Evolutionary conservation across 305 asterid species (phyloP), one percentile per base, ranked within the genome.

Genomic region (Fraxinus baroniana): DNA sequence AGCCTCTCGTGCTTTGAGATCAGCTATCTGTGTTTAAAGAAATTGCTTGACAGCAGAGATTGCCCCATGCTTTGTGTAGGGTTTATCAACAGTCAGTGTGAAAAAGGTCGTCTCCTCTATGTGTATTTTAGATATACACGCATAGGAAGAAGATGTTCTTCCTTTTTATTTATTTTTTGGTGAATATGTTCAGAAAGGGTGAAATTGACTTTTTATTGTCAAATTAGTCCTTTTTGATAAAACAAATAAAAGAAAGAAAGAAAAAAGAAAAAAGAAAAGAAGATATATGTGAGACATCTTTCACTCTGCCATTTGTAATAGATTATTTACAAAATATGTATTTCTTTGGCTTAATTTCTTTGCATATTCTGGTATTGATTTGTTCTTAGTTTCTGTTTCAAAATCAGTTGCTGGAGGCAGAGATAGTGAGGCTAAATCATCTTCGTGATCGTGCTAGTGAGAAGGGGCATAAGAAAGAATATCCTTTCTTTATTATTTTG

Each of bases 391-490:
- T 71, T 71, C 76, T 33, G 24, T 80, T 80, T 57, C 80, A 52
- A 83, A 84, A 85, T 62, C 84, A 97, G 98, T 87, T 87, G 90
- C 87, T 97, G 89, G 94, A 92, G 84, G 85, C 91, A 60, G 99
- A 97, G 87, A 86, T 91, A 83, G 83, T 79, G 85, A 88, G 90
- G 86, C 90, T 97, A 79, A 93, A 89, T 91, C 92, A 93, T 90
- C 94, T 95, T 39, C 93, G 96, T 18, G 98, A 97, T 86, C 96
- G 89, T 87, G 98, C 99, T 83, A 92, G 91, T 78, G 98, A 91
- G 91, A 91, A 90, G 87, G 98, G 97, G 83, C 94, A 85, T 76
- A 90, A 91, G 87, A 94, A 92, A 80, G 96, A 95, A 97, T 97
- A 97, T 97, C 99, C 99, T 97, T 92, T 84, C 49, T 62, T 78